Conservation (phyloP, 2,329 filamentous ascomycete species). For the Scytalidium sp. region DNA sequence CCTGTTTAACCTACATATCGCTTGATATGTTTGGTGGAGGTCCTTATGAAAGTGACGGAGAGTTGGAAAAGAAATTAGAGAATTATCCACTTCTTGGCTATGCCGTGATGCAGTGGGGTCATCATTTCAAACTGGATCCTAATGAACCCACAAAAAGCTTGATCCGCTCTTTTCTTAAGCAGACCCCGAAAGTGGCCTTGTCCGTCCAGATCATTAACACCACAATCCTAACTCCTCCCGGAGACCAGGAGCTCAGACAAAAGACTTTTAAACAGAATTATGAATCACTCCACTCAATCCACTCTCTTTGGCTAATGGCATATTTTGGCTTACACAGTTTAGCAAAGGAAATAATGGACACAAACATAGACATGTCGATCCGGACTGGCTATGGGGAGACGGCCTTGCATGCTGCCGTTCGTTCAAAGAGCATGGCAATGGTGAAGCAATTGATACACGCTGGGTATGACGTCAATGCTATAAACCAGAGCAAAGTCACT, state of each 20-base stretch:
- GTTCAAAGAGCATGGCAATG: too few relatives aligned
- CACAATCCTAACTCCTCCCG: neutral
- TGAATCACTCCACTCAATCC: too few relatives aligned
- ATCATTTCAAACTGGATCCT: neutral
- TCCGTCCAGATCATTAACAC: neutral
- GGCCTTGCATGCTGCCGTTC: too few relatives aligned
- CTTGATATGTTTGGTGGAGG: slow-evolving; percentile 16
- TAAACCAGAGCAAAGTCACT: too few relatives aligned
- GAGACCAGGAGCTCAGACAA: neutral
- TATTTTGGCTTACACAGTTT: neutral
- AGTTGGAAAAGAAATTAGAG: slow-evolving; percentile 14
- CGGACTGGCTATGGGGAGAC: neutral
- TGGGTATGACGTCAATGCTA: too few relatives aligned
- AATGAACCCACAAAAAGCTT: neutral
- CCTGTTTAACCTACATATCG: slow-evolving; percentile 25
- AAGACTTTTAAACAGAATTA: neutral
- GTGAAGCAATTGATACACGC: too few relatives aligned
- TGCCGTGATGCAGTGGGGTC: neutral
- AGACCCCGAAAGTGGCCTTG: too few relatives aligned
- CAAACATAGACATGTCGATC: neutral
- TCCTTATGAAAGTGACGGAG: slow-evolving; percentile 9
- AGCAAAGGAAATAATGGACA: neutral
- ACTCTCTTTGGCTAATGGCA: neutral
- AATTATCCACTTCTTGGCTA: neutral
- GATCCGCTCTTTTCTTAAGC: too few relatives aligned